These are phyloP conservation scores for Paramecium sonneborni DNA, from an alignment of 73 alveolate genomes.

Conservation along the genomic window DNA sequence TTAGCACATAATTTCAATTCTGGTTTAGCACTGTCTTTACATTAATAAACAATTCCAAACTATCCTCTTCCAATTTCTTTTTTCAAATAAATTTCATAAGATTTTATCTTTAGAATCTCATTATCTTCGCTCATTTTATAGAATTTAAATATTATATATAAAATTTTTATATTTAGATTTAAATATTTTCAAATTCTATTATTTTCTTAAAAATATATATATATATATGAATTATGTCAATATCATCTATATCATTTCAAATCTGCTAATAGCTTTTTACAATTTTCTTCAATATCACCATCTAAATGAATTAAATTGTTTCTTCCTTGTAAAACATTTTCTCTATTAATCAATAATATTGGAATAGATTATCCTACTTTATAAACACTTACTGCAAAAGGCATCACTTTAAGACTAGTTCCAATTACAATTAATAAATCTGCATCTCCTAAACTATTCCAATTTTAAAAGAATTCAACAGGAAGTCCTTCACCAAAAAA, in stretches of 20 bases:
- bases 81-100: background rate
- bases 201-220: too few species aligned
- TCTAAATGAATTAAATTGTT: background rate
- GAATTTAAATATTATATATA: background rate
- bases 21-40: background rate
- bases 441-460: slow-evolving; percentile 22
- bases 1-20: background rate
- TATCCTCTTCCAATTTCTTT: background rate
- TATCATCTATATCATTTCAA: background rate
- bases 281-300: slow-evolving; percentile 22
- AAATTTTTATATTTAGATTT: too few species aligned
- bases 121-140: background rate
- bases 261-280: background rate
- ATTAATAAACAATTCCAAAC: background rate
- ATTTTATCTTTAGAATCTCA: background rate
- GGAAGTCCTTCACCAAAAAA: slow-evolving; percentile 83
- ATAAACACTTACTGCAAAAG: slow-evolving; percentile 66
- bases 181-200: too few species aligned
- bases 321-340: background rate
- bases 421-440: slow-evolving; percentile 79
- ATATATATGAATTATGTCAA: background rate
- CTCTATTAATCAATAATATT: slow-evolving; percentile 59
- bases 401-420: slow-evolving; percentile 71
- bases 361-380: slow-evolving; percentile 32
- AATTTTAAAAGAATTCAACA: background rate